Conservation (phyloP, 192 early-diverging fungal genomes). For the Umbelopsis ramanniana region DNA sequence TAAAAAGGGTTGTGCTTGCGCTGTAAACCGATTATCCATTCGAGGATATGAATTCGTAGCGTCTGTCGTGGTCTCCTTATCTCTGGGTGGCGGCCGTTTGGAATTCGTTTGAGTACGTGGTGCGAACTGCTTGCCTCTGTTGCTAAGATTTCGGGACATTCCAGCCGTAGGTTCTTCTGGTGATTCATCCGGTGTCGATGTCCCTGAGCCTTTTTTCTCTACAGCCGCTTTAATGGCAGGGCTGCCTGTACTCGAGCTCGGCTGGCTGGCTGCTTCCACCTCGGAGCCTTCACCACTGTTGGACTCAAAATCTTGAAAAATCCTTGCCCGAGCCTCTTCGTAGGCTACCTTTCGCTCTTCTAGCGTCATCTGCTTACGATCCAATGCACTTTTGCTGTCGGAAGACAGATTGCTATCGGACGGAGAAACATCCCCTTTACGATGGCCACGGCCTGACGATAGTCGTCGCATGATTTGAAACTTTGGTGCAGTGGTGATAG, state of each 20-base stretch:
- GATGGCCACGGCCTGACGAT: conserved; percentile 19
- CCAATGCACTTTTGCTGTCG: conserved; percentile 43
- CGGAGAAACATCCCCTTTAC: conserved; percentile 3
- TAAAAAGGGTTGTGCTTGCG: conserved; percentile 10
- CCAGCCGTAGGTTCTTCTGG: background rate
- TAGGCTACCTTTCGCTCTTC: conserved; percentile 73
- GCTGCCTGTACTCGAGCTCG: conserved; percentile 8
- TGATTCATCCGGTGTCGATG: background rate
- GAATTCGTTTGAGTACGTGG: background rate
- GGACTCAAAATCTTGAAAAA: conserved; percentile 60
- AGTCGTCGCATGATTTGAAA: conserved; percentile 55
- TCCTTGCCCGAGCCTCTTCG: conserved; percentile 70
- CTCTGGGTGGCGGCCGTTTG: conserved; percentile 2
- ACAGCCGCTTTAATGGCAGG: background rate
- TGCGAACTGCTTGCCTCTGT: conserved; percentile 1
- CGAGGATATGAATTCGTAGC: background rate
- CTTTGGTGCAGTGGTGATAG: conserved; percentile 35
- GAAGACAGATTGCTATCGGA: conserved; percentile 20
- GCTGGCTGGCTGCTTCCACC: background rate
- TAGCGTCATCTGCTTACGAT: conserved; percentile 55
- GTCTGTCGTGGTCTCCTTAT: conserved; percentile 2
- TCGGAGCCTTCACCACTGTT: conserved; percentile 11
- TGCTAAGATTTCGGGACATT: background rate
- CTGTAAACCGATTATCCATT: conserved; percentile 2
- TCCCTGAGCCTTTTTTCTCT: conserved; percentile 1